Percentiles rank a stretch among this genome's conserved stretches.
Evolutionary conservation across 352 stramenopile genomes (phyloP).

Genomic region (Globisporangium abappressorium): DNA sequence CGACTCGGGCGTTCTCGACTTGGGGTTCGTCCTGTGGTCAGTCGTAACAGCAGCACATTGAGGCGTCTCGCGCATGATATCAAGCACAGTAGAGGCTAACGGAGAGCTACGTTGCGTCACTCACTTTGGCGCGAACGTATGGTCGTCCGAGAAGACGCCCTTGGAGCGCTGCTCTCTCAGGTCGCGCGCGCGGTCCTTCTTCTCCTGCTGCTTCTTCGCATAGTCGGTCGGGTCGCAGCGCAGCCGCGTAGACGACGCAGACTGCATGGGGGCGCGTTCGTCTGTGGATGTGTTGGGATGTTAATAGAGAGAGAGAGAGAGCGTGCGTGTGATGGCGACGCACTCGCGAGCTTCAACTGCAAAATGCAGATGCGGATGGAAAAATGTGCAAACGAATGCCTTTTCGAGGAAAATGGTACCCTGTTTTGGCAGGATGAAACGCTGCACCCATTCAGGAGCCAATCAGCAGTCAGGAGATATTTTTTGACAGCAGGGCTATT

Average conservation of each 20-base stretch:
- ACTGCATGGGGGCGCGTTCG: background rate
- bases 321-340: background rate
- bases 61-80: background rate
- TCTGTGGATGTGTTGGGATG: background rate
- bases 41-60: background rate
- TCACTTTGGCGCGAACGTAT: slow-evolving; percentile 80
- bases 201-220: slow-evolving; percentile 74
- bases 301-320: background rate
- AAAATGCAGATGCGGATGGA: background rate
- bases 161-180: slow-evolving; percentile 64
- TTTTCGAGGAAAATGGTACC: background rate
- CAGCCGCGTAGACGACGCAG: slow-evolving; percentile 38
- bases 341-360: slow-evolving; percentile 1
- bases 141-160: slow-evolving; percentile 68
- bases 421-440: slow-evolving; percentile 8
- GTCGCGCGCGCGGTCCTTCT: slow-evolving; percentile 72
- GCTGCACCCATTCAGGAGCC: background rate
- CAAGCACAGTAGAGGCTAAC: background rate
- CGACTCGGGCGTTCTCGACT: slow-evolving; percentile 27
- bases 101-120: background rate
- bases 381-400: background rate
- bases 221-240: slow-evolving; percentile 81
- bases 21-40: slow-evolving; percentile 40
- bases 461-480: background rate
- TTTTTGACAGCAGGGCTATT: no score